phyloP scores from a whole-genome alignment of 257 asterid genomes.

The Echium plantagineum region DNA sequence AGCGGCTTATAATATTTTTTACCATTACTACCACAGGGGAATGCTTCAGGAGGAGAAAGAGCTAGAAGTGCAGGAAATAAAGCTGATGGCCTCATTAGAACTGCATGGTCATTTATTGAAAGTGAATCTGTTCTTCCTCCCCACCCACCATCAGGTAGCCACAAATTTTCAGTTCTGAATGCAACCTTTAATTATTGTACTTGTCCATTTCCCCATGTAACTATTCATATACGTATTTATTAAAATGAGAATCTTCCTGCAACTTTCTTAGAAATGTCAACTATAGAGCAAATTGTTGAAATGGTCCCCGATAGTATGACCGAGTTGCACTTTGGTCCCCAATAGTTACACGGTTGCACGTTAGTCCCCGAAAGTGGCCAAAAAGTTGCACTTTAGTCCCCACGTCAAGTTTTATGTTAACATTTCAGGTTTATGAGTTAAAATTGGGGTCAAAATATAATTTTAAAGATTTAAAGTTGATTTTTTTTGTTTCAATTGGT shows the following conservation, averaged over 20 bases:
- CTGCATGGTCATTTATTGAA: slow-evolving; percentile 56
- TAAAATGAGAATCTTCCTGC: background rate
- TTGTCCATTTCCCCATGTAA: background rate
- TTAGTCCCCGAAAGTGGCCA: no score
- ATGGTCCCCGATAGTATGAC: no score
- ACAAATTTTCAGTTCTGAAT: background rate
- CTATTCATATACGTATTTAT: background rate
- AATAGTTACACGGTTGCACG: no score
- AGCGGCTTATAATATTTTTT: slow-evolving; percentile 1
- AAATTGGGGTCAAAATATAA: no score
- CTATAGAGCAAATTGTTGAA: no score
- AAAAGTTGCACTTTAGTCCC: no score
- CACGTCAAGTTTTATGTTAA: no score
- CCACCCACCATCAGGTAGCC: slow-evolving; percentile 54
- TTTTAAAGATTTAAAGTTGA: no score
- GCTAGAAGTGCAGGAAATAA: slow-evolving; percentile 61
- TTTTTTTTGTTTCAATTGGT: no score
- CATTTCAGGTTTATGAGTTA: no score
- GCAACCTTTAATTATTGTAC: background rate
- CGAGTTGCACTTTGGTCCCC: no score
- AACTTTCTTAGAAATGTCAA: background rate
- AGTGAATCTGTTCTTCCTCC: slow-evolving; percentile 63
- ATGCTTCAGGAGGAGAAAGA: slow-evolving; percentile 94
- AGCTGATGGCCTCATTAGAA: slow-evolving; percentile 49
- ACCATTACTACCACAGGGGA: slow-evolving; percentile 49